phyloP scores from a whole-genome alignment of 2,329 filamentous ascomycete genomes.

The Mollisiaceae sp. region DNA sequence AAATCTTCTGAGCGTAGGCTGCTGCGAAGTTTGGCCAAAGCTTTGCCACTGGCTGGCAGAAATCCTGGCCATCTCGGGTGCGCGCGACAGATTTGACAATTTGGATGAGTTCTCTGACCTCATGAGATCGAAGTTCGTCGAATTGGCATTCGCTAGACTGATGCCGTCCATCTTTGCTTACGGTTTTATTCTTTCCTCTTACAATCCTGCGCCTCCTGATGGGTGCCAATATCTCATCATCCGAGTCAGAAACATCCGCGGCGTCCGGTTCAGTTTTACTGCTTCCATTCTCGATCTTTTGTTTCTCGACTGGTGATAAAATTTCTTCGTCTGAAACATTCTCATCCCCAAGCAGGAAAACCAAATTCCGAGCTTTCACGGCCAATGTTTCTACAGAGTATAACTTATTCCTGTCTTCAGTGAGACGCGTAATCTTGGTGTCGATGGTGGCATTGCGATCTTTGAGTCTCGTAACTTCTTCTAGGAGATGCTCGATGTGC shows the following conservation, averaged over 20 bases:
- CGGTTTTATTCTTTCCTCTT: too few relatives aligned
- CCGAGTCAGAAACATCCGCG: not conserved
- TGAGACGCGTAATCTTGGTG: not conserved
- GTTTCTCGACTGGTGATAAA: not conserved
- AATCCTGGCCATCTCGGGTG: slow-evolving; percentile 76
- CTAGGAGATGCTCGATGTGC: not conserved
- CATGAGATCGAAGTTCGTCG: slow-evolving; percentile 45
- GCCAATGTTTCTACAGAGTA: not conserved
- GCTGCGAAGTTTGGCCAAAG: slow-evolving; percentile 77
- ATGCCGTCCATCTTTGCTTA: too few relatives aligned
- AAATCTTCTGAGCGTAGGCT: slow-evolving; percentile 71
- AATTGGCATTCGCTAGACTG: not conserved
- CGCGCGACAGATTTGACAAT: slow-evolving; percentile 81
- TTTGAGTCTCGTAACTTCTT: not conserved
- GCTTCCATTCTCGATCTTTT: not conserved
- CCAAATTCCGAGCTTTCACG: not conserved
- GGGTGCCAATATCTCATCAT: too few relatives aligned
- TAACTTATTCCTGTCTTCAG: not conserved
- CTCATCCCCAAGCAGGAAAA: not conserved
- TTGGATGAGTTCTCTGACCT: slow-evolving; percentile 67
- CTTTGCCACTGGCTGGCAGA: slow-evolving; percentile 77
- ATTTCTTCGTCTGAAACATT: not conserved
- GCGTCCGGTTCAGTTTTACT: not conserved
- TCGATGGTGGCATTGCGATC: not conserved
- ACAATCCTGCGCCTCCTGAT: too few relatives aligned